Base-by-base conservation (phyloP, 371 early-diverging fungal genomes). In the Mortierella sp. region DNA sequence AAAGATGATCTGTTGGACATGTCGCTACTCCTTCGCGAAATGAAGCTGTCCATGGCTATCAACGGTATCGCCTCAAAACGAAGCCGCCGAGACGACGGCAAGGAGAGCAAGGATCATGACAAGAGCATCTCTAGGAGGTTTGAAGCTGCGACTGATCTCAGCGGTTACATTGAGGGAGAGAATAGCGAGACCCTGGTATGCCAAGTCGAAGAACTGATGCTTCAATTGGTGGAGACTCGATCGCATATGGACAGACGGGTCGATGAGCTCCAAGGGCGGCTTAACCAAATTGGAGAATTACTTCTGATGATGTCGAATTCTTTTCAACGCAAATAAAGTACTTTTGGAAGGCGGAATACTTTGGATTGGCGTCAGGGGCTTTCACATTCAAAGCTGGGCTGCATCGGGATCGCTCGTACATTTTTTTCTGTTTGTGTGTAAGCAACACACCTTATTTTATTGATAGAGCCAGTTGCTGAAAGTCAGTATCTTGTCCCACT, bases 181-280 rank as follows among this genome's bases (percentile, higher is more conserved):
- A 31, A 32, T 31, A 52, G 9, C 11, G 37, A 37, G 39, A 23
- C 53, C 31, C 24, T 52, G n/a, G 8, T 7, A 39, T 14, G 53
- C 19, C 53, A 52, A 8, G 53, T 52, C 39, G 53, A 52, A 39
- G 53, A 52, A 34, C 23, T 52, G 53, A 52, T 37, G 53, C 7
- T 52, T 37, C 53, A 52, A 24, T 23, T 52, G 39, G 39, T 19
- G 5, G 39, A 32, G 39, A 23, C 53, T 23, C 53, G 12, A 23
- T 32, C 39, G 53, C 53, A 27, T 52, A 37, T 52, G 53, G 53
- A 52, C 21, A 52, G 39, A 39, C 53, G 39, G 39, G 24, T 52
- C 11, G 50, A 50, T 50, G 55, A 26, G 12, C 26, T 55, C 39
- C 55, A 28, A 24, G 27, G 39, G 39, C 34, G 11, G 34, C 34